Conservation (phyloP, 306 rosid species). For the Casuarina equisetifolia region DNA sequence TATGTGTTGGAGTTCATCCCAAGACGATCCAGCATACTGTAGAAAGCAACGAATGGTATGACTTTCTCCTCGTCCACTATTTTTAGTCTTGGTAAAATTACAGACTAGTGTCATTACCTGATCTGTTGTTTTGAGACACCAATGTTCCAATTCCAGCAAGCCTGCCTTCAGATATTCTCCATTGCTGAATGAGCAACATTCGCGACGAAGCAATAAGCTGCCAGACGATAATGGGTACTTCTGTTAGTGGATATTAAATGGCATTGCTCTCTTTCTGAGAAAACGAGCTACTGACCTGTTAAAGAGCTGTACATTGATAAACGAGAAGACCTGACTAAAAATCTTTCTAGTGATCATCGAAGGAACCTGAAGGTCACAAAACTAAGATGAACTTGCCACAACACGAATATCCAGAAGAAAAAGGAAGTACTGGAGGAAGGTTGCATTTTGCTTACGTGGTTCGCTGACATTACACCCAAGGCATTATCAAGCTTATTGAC, state of each 20-base stretch:
- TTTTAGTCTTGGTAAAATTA: slow-evolving; percentile 12
- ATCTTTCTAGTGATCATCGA: slow-evolving; percentile 69
- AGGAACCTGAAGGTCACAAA: slow-evolving; percentile 59
- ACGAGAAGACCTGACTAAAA: slow-evolving; percentile 79
- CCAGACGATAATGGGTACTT: slow-evolving; percentile 18
- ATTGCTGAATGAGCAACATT: slow-evolving; percentile 89
- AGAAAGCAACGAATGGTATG: slow-evolving; percentile 16
- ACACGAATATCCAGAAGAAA: slow-evolving; percentile 13
- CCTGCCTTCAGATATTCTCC: slow-evolving; percentile 88
- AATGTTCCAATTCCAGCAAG: slow-evolving; percentile 74
- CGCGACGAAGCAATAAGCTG: slow-evolving; percentile 88
- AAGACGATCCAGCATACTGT: slow-evolving; percentile 73
- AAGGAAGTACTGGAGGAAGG: background rate
- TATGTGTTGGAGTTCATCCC: slow-evolving; percentile 88
- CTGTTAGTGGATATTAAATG: background rate
- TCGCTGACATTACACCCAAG: slow-evolving; percentile 54
- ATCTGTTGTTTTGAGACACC: slow-evolving; percentile 76
- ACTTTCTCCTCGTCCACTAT: background rate
- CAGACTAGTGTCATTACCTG: slow-evolving; percentile 43
- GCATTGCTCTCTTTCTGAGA: slow-evolving; percentile 4
- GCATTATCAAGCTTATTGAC: slow-evolving; percentile 63
- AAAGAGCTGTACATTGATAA: slow-evolving; percentile 83
- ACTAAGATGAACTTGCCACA: slow-evolving; percentile 17
- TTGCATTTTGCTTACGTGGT: slow-evolving; percentile 53
- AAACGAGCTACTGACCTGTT: slow-evolving; percentile 54